Evolutionary conservation across 176 grass and related monocot genomes (phyloP).

Genomic region (Rhipidocladum racemiflorum): DNA sequence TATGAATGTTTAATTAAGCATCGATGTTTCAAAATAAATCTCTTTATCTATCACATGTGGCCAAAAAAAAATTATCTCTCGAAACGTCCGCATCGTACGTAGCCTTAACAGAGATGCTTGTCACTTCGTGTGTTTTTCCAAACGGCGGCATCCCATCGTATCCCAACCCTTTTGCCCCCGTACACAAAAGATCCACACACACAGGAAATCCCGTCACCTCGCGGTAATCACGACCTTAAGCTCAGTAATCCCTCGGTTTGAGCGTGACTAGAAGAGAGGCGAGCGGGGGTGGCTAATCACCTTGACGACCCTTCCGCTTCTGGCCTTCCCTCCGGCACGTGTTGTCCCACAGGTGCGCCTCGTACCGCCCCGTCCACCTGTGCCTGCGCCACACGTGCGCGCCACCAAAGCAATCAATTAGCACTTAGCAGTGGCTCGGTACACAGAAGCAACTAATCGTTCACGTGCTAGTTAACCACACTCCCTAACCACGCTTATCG

Average conservation of each 20-base stretch:
- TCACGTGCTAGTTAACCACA: conserved; percentile 15
- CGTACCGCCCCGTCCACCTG: conserved; percentile 99
- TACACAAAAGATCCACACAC: conserved; percentile 29
- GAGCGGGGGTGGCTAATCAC: conserved; percentile 16
- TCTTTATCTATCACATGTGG: too few relatives aligned
- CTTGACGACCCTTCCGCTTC: conserved; percentile 88
- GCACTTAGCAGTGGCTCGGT: background rate
- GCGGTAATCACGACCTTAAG: background rate
- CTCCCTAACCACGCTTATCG: conserved; percentile 26
- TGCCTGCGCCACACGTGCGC: conserved; percentile 63
- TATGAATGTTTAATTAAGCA: too few relatives aligned
- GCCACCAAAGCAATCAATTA: background rate
- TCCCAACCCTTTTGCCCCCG: background rate
- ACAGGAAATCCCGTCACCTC: background rate
- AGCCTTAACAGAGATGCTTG: conserved; percentile 37
- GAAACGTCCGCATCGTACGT: too few relatives aligned
- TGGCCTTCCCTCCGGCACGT: conserved; percentile 99
- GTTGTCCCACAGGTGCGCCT: conserved; percentile 98
- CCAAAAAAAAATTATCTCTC: too few relatives aligned
- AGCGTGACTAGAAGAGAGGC: background rate
- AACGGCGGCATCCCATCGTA: conserved; percentile 44
- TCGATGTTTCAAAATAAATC: too few relatives aligned
- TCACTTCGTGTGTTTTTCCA: conserved; percentile 40
- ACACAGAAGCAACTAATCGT: background rate
- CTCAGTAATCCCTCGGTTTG: background rate